These are phyloP conservation scores for Pseudogymnoascus verrucosus DNA, from an alignment of 2,329 filamentous ascomycete genomes.

Conservation along the genomic window DNA sequence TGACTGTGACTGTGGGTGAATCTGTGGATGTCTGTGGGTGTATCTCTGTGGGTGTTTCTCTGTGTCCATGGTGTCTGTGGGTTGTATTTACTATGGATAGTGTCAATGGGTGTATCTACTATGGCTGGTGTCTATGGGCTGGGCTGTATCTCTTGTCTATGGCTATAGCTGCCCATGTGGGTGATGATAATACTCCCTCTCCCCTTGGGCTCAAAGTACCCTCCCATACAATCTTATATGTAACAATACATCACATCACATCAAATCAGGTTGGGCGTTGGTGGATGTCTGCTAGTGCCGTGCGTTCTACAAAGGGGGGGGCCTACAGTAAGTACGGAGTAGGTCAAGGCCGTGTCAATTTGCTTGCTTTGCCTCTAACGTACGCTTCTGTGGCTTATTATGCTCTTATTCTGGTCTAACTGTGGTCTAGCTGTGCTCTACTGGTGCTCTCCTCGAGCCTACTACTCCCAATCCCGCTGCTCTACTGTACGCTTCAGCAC, in stretches of 20 bases:
- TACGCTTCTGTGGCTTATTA: not conserved
- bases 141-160: not conserved
- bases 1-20: not conserved
- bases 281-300: not conserved
- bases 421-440: too few species aligned
- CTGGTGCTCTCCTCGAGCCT: too few species aligned
- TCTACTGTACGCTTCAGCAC: not conserved
- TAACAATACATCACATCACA: not conserved
- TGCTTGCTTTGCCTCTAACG: not conserved
- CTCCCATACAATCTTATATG: not conserved
- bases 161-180: not conserved
- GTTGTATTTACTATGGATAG: not conserved
- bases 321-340: too few species aligned
- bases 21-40: not conserved
- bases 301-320: not conserved
- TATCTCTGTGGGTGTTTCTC: not conserved
- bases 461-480: not conserved
- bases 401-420: too few species aligned
- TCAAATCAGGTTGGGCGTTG: not conserved
- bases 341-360: not conserved
- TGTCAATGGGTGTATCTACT: too few species aligned
- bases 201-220: not conserved
- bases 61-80: not conserved
- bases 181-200: not conserved
- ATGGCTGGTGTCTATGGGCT: too few species aligned